Percentiles rank a stretch among this genome's conserved stretches.
Conservation (phyloP, 805 yeast species). For the Candida verbasci region DNA sequence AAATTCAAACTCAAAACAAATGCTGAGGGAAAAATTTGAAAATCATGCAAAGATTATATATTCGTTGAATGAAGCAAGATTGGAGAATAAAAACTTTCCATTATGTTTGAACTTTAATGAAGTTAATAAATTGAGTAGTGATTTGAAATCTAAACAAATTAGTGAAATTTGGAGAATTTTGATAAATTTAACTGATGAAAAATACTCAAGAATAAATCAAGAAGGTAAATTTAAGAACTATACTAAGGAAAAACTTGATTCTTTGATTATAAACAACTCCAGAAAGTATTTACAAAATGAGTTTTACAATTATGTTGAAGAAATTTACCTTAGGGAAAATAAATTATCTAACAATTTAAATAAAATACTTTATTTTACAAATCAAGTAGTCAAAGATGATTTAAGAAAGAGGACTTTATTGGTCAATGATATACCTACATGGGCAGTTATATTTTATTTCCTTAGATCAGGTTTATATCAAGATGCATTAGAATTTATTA, state of each 20-base stretch:
- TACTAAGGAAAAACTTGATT: constrained; percentile 32
- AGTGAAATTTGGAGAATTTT: constrained; percentile 72
- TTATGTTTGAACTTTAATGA: constrained; percentile 58
- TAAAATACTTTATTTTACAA: constrained; percentile 60
- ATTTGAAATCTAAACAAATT: constrained; percentile 64
- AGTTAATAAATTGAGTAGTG: constrained; percentile 53
- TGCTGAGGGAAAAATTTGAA: constrained; percentile 59
- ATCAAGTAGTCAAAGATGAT: constrained; percentile 32
- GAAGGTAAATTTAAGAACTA: constrained; percentile 27
- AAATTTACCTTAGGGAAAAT: constrained; percentile 51
- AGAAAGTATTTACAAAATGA: constrained; percentile 66
- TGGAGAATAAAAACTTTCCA: constrained; percentile 48
- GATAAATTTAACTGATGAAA: constrained; percentile 40
- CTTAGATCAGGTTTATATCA: constrained; percentile 76
- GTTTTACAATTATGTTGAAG: constrained; percentile 70
- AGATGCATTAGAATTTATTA: constrained; percentile 72
- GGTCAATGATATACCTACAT: constrained; percentile 84
- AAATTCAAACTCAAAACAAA: constrained; percentile 20
- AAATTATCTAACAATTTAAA: constrained; percentile 56
- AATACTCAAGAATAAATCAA: constrained; percentile 28
- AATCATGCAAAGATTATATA: constrained; percentile 68
- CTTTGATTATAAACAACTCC: constrained; percentile 50
- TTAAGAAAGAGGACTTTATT: constrained; percentile 29
- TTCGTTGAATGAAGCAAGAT: constrained; percentile 66
- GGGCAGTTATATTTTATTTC: constrained; percentile 87